Conservation (phyloP, 1,284 basidiomycete genomes). For the Tilletiopsis washingtonensis region DNA sequence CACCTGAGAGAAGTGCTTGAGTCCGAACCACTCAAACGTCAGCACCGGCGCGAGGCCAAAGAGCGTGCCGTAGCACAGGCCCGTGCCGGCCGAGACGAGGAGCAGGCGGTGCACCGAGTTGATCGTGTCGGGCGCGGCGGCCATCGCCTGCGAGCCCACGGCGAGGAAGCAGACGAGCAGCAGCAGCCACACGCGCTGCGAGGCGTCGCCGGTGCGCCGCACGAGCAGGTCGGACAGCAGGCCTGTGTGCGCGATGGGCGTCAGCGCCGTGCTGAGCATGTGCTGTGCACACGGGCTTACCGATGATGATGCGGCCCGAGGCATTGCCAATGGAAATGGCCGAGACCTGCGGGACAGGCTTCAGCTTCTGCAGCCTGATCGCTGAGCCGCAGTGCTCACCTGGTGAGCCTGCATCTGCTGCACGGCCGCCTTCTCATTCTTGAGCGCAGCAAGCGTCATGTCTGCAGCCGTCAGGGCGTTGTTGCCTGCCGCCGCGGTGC, state of each 20-base stretch:
- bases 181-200: conserved; percentile 32
- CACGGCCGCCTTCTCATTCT: conserved; percentile 61
- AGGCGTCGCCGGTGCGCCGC: conserved; percentile 12
- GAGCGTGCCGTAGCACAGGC: conserved; percentile 66
- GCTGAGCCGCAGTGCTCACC: too few relatives aligned
- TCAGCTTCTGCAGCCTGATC: too few relatives aligned
- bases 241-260: conserved; percentile 48
- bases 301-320: conserved; percentile 67
- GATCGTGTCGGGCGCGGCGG: conserved; percentile 48
- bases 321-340: conserved; percentile 78
- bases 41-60: conserved; percentile 72
- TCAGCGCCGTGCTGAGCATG: neutral
- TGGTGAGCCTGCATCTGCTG: conserved; percentile 70
- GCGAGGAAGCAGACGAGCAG: conserved; percentile 36
- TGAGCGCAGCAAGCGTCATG: too few relatives aligned
- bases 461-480: too few relatives aligned
- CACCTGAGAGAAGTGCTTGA: conserved; percentile 68
- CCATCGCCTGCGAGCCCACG: conserved; percentile 31
- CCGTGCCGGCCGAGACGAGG: conserved; percentile 65
- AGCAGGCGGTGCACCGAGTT: conserved; percentile 61
- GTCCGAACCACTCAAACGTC: conserved; percentile 76
- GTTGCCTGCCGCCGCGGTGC: too few relatives aligned
- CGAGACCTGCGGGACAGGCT: too few relatives aligned
- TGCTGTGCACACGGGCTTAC: too few relatives aligned
- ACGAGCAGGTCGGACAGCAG: conserved; percentile 60